These are phyloP conservation scores for Phytophthora ramorum DNA, from an alignment of 352 stramenopile genomes.

Conservation along the genomic window DNA sequence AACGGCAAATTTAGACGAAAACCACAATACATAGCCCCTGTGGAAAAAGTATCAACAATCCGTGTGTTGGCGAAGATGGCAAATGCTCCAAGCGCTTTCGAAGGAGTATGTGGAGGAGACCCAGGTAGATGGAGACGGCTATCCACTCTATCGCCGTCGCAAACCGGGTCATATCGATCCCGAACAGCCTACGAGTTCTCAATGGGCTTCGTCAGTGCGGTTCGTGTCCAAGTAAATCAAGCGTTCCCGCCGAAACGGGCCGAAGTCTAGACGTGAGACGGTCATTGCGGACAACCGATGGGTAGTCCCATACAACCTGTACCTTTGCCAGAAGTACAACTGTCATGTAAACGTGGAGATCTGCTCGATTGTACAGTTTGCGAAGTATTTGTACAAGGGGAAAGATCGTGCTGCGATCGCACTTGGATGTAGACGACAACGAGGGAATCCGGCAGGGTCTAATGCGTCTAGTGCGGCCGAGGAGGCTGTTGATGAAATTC, in stretches of 20 bases:
- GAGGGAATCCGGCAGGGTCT: no score
- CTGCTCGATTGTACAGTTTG: slow-evolving; percentile 31
- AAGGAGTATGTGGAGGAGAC: slow-evolving; percentile 24
- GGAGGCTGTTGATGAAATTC: no score
- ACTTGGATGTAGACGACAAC: slow-evolving; percentile 49
- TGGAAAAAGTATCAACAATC: background rate
- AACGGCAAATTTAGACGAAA: background rate
- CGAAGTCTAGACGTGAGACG: no score
- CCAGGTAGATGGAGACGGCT: slow-evolving; percentile 6
- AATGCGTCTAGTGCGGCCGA: no score
- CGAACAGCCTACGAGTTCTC: no score
- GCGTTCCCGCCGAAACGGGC: no score
- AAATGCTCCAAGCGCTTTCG: slow-evolving; percentile 35
- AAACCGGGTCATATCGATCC: no score
- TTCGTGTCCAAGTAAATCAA: no score
- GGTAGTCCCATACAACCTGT: slow-evolving; percentile 71
- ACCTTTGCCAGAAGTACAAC: slow-evolving; percentile 52
- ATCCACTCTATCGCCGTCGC: slow-evolving; percentile 23
- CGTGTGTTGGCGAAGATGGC: slow-evolving; percentile 26
- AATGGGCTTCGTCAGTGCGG: no score
- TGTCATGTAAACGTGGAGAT: slow-evolving; percentile 71
- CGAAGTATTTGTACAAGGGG: slow-evolving; percentile 75
- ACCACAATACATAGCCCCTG: slow-evolving; percentile 17
- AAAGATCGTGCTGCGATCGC: no score
- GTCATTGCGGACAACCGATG: slow-evolving; percentile 48